A percentile compares a stretch with the other conserved stretches of the same genome.
Conservation (phyloP, 208 protist genomes). For the Porcisia hertigi region DNA sequence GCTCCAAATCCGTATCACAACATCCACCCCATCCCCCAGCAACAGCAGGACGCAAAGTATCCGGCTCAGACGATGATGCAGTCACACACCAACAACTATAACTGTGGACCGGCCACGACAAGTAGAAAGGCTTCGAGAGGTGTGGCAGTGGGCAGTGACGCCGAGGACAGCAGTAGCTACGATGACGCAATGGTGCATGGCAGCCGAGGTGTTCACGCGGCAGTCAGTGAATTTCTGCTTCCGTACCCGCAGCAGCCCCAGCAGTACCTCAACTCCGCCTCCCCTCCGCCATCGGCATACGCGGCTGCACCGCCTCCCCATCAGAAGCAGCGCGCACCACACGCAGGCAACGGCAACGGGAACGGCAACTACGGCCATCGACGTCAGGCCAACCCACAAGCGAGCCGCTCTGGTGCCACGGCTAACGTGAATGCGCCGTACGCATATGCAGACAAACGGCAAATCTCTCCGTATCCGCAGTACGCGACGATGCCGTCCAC, state of each 20-base stretch:
- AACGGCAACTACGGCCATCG: neutral
- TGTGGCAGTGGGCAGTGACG: neutral
- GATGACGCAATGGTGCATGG: conserved; percentile 5
- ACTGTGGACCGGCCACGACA: neutral
- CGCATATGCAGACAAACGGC: neutral
- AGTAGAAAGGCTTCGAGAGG: neutral
- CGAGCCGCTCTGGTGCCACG: neutral
- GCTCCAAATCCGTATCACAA: neutral
- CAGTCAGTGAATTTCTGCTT: neutral
- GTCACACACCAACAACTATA: neutral
- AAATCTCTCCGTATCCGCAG: neutral
- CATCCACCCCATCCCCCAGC: neutral
- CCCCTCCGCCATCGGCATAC: conserved; percentile 3
- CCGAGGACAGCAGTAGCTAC: neutral
- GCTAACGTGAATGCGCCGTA: neutral
- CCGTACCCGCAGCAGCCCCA: conserved; percentile 3
- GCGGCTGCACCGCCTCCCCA: neutral
- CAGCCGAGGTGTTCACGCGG: conserved; percentile 1
- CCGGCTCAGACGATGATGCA: neutral
- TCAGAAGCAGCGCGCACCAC: neutral
- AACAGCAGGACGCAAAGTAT: neutral
- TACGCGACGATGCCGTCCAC: neutral
- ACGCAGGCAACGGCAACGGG: neutral
- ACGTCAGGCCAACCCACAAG: neutral
- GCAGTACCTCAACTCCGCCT: conserved; percentile 1